These are phyloP conservation scores for Bauhinia variegata DNA, from an alignment of 306 rosid species.

Conservation along the genomic window DNA sequence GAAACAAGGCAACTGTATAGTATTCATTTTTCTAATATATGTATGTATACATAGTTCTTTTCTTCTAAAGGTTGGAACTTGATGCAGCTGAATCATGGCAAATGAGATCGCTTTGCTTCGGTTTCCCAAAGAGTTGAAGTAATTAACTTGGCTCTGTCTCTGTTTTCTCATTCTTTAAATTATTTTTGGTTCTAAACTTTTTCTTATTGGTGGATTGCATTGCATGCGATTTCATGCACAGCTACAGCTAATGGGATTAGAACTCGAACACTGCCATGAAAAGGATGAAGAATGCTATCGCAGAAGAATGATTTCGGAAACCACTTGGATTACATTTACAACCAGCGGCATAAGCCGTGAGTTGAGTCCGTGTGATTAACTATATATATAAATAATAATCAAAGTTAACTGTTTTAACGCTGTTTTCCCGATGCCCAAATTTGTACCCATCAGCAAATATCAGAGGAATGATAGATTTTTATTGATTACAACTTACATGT, in stretches of 20 bases:
- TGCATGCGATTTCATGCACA: constrained; percentile 14
- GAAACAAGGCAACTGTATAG: constrained; percentile 41
- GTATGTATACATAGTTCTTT: neutral
- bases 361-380: constrained; percentile 15
- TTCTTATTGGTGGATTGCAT: neutral
- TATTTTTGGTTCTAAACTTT: neutral
- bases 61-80: constrained; percentile 26
- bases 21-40: neutral
- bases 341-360: constrained; percentile 65
- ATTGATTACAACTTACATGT: too few species aligned
- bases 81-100: constrained; percentile 37
- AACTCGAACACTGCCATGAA: constrained; percentile 36
- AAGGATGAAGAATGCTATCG: constrained; percentile 50
- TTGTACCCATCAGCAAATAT: too few species aligned
- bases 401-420: neutral
- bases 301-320: constrained; percentile 69
- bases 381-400: constrained; percentile 1
- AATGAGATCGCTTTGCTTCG: constrained; percentile 28
- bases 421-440: neutral
- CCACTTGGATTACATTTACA: constrained; percentile 91
- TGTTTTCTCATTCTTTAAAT: constrained; percentile 6
- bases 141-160: constrained; percentile 28
- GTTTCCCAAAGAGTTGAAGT: constrained; percentile 33
- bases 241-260: constrained; percentile 50
- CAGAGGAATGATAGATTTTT: too few species aligned